Conservation (phyloP, 23 red algal species). For the Gracilariopsis chorda region DNA sequence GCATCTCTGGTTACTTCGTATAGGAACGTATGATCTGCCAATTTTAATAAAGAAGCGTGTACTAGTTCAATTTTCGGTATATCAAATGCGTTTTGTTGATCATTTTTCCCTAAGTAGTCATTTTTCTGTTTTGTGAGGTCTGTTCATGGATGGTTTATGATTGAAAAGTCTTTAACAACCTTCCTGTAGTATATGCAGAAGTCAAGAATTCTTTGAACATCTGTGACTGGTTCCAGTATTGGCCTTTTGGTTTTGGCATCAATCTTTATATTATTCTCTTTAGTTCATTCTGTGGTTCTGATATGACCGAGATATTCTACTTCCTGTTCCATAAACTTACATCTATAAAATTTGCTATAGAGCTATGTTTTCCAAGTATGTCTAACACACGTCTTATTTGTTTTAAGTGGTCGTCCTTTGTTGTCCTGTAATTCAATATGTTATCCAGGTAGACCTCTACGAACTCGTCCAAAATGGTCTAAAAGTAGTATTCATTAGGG, state of each 20-base stretch:
- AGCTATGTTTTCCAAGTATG: not conserved
- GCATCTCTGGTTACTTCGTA: too few species aligned
- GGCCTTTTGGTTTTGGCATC: not conserved
- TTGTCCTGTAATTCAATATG: not conserved
- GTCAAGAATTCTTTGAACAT: not conserved
- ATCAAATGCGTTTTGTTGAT: not conserved
- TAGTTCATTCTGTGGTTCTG: not conserved
- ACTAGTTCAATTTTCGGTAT: not conserved
- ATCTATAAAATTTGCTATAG: not conserved
- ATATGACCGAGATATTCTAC: not conserved
- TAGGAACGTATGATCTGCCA: not conserved
- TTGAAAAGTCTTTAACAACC: not conserved
- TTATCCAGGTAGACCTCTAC: not conserved
- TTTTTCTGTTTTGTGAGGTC: not conserved
- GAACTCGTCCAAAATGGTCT: not conserved
- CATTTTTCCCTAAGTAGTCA: not conserved
- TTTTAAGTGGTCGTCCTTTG: not conserved
- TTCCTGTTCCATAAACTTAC: not conserved
- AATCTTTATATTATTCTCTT: not conserved
- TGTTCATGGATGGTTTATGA: not conserved
- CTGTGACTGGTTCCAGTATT: not conserved
- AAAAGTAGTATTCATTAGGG: not conserved
- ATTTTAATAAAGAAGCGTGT: not conserved
- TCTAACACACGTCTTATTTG: not conserved
- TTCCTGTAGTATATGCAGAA: not conserved